These are phyloP conservation scores for Rosa multiflora DNA, from an alignment of 306 rosid species.

Conservation along the genomic window DNA sequence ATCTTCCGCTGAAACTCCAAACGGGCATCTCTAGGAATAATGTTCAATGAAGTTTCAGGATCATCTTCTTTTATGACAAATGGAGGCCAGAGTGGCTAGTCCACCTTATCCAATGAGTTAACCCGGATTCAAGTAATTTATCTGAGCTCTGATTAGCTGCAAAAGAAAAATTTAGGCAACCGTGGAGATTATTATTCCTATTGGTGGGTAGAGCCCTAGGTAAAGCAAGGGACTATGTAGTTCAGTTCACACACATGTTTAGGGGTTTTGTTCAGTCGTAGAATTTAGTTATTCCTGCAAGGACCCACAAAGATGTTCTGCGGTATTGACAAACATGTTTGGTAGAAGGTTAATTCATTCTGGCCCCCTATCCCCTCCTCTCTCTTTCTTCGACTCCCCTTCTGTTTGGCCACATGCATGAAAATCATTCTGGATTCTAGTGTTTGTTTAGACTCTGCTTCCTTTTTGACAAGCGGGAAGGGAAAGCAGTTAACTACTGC, in stretches of 20 bases:
- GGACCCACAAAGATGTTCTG: conserved; percentile 14
- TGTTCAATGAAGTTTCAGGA: background rate
- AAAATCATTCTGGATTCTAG: conserved; percentile 16
- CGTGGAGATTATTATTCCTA: background rate
- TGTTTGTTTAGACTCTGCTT: conserved; percentile 5
- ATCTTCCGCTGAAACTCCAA: background rate
- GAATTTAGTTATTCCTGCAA: background rate
- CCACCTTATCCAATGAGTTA: background rate
- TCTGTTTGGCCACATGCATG: background rate
- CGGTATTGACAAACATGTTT: background rate
- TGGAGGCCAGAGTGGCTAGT: background rate
- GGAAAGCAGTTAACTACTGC: background rate
- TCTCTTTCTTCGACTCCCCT: background rate
- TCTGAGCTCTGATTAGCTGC: background rate
- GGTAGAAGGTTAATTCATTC: conserved; percentile 11
- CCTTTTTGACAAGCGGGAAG: background rate
- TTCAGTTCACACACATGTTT: background rate
- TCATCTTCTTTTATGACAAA: background rate
- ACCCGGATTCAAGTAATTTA: background rate
- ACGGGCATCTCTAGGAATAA: background rate
- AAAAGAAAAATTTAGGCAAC: background rate
- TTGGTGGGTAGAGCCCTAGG: background rate
- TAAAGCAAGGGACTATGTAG: background rate
- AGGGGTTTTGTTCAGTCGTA: background rate
- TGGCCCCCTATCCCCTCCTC: background rate